Percentiles rank a stretch among this genome's conserved stretches.
Conservation (phyloP, 2,329 filamentous ascomycete species). For the Colletotrichum sp. region DNA sequence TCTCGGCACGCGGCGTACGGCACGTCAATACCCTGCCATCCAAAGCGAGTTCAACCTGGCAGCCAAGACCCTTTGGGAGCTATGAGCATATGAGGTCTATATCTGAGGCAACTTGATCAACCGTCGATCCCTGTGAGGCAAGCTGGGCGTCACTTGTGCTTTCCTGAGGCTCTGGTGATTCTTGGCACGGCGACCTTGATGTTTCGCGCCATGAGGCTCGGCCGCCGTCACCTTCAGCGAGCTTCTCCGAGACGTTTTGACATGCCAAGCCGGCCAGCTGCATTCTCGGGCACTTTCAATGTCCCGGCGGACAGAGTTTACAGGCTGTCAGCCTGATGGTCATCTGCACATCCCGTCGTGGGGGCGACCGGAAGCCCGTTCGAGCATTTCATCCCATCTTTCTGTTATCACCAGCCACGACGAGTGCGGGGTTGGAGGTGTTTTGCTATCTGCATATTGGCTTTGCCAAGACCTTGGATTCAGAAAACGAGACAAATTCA, state of each 20-base stretch:
- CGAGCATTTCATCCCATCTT: not conserved
- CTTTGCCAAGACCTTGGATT: not conserved
- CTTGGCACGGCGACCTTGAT: not conserved
- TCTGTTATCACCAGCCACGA: not conserved
- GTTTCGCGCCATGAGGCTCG: not conserved
- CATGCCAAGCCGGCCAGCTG: not conserved
- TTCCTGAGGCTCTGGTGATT: not conserved
- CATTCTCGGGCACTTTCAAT: not conserved
- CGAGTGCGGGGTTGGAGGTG: not conserved
- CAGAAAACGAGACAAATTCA: not conserved
- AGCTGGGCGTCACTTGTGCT: not conserved
- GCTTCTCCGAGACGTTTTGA: not conserved
- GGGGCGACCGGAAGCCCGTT: not conserved
- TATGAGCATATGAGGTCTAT: not conserved
- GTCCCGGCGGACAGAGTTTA: not conserved
- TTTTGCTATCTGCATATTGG: not conserved
- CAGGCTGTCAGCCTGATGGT: not conserved
- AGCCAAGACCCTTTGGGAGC: not conserved
- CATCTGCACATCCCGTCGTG: not conserved
- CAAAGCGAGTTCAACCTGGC: not conserved
- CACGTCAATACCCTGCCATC: not conserved
- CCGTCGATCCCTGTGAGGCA: not conserved
- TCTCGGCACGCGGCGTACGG: not conserved
- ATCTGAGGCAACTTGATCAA: not conserved
- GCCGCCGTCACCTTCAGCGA: not conserved